Evolutionary conservation across 495 filamentous ascomycete species (phyloP), one percentile per base, ranked within the genome.

Genomic region (Aspergillus egyptiacus): DNA sequence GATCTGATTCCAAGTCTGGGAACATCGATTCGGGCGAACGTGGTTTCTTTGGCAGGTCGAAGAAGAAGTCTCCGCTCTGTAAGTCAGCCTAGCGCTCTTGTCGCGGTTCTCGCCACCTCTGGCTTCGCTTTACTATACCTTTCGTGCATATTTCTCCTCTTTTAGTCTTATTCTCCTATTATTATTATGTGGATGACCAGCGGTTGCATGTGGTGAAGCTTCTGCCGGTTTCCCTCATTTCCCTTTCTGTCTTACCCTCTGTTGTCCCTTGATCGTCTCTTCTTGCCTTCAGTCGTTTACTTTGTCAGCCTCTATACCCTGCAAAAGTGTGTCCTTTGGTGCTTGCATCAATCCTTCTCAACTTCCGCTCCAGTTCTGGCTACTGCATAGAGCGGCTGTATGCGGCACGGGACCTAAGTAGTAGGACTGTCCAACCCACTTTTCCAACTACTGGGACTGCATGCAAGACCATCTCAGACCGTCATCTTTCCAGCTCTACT

Each of bases 1-100:
- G 65, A 69, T 68, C 65, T 55, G 68, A 74, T 56, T 61, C 66
- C 56, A 61, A 60, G 54, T 60, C 69, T 64, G 66, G 64, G 57
- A 68, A 46, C 48, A 58, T 60, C 61, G 50, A 66, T 57, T 55
- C 58, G 57, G 54, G 51, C 43, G 66, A 68, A 51, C 58, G 67
- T 51, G 62, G 62, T 37, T 64, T 71, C 48, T 65, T 72, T 50
- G 64, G 65, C 38, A 65, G 71, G 50, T 59, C 64, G 11, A 70
- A 61, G 49, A 72, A 72, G 60, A 66, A 65, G 52, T 54, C 62
- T 51, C 54, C 55, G 50, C 56, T 57, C 42, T 53, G 67, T 72
- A 57, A 65, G 69, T 64, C 17, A 34, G 46, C 61, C 56, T 57
- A 55, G 57, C 41, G 46, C 44, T 48, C 40, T 43, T 56, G 37